Conservation (phyloP, 2,329 filamentous ascomycete species). For the Pyricularia grisea region DNA sequence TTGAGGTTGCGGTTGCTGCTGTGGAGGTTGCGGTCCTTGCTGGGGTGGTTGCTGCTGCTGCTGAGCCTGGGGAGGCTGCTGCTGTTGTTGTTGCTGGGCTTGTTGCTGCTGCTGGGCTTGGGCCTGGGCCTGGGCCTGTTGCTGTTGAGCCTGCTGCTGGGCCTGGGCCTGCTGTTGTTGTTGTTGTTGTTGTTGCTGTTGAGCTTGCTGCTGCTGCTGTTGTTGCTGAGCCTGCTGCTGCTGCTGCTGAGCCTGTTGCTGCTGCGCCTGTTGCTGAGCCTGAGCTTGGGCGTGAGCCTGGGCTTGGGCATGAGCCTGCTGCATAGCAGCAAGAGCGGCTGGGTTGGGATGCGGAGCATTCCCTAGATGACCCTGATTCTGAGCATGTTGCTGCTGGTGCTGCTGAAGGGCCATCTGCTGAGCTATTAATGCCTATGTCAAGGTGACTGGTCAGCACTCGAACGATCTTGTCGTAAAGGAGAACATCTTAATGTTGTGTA, state of each 20-base stretch:
- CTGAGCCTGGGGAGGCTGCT: conserved; percentile 13
- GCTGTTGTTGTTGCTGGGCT: conserved; percentile 25
- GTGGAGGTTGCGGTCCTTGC: conserved; percentile 35
- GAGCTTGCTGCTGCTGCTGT: no score
- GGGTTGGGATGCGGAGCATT: conserved; percentile 35
- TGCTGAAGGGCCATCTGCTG: conserved; percentile 39
- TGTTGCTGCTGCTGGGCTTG: no score
- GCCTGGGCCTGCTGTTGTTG: no score
- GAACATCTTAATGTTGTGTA: no score
- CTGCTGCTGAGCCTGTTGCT: no score
- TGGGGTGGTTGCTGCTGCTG: conserved; percentile 25
- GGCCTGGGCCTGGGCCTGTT: no score
- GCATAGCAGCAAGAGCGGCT: conserved; percentile 25
- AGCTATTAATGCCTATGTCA: conserved; percentile 30
- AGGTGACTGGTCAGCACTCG: background rate
- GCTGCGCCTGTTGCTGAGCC: conserved; percentile 24
- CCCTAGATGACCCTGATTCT: conserved; percentile 38
- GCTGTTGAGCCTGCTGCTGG: no score
- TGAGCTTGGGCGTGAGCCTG: conserved; percentile 20
- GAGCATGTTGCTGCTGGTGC: conserved; percentile 31
- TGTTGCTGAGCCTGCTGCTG: no score
- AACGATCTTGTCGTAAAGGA: background rate
- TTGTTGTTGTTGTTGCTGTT: no score
- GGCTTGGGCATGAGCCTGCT: conserved; percentile 16
- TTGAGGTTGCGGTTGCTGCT: conserved; percentile 25